Base-by-base conservation (phyloP, 225 moss, liverwort and hornwort genomes). In the Pseudoscleropodium purum region DNA sequence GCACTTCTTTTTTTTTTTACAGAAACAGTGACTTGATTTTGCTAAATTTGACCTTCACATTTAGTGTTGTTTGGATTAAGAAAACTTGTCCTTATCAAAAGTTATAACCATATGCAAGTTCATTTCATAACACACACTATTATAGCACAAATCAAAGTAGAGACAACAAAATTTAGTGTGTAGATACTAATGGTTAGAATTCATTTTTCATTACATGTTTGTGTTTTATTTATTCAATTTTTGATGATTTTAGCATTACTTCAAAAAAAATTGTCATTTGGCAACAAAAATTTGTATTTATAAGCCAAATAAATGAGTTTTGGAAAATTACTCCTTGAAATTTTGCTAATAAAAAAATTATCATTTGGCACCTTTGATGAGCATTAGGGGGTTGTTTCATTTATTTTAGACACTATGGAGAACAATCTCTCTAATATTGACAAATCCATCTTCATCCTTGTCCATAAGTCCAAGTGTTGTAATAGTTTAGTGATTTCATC, bases 361-460 rank as follows among this genome's bases (percentile, higher is more conserved):
- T 27, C 43, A 1, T 9, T 17, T 73, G 6, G 73, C 10, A 73
- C 9, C 21, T 33, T 0, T 21, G 0, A 51, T 51, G 51, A 33
- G 5, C 1, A 33, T 33, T 13, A 8, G 13, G 1, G 3, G 0
- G 2, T 47, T 6, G 76, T 13, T 76, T 76, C 33, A 76, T 34
- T 33, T 51, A 13, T 76, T 51, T 51, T 13, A 0, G 20, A 21
- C 24, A 10, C 39, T 69, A 1, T 2, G 30, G 18, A 74, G 2
- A 47, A 1, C 4, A 49, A 49, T 31, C 31, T 11, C 18, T 7
- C 31, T 19, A 75, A 31, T 18, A 19, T 11, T 31, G 19, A 31
- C 10, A 47, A 74, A 30, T 45, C 6, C 6, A 18, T 45, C 30
- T 18, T 45, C 0, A 31, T 18, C 7, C 18, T 20, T 33, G 7